Conservation (phyloP, 306 rosid species). For the Cicer chorassanicum region DNA sequence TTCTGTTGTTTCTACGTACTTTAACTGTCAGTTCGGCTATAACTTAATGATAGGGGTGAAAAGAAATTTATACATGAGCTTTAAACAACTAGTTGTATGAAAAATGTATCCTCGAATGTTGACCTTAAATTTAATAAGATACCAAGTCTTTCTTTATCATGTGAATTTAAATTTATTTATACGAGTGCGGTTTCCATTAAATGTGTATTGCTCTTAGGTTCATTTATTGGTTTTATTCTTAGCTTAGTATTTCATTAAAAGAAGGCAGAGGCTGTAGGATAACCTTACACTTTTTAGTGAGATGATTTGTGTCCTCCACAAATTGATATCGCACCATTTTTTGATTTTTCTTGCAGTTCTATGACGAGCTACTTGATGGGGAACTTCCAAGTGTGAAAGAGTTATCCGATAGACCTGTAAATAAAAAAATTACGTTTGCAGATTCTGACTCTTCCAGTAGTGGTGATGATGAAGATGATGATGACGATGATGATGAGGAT, state of each 20-base stretch:
- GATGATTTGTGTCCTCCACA: background rate
- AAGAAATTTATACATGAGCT: background rate
- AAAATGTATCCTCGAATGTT: background rate
- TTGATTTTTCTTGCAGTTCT: conserved; percentile 63
- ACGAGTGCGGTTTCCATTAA: background rate
- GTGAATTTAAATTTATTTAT: background rate
- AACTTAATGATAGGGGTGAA: background rate
- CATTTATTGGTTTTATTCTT: background rate
- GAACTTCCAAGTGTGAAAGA: conserved; percentile 51
- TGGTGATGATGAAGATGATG: conserved; percentile 49
- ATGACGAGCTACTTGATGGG: conserved; percentile 72
- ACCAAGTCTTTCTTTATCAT: background rate
- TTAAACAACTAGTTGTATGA: background rate
- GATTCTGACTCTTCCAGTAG: conserved; percentile 72
- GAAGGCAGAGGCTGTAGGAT: background rate
- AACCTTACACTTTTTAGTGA: background rate
- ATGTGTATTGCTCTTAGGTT: background rate
- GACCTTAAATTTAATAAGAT: background rate
- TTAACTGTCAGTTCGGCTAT: background rate
- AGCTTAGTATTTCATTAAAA: background rate
- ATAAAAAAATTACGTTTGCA: conserved; percentile 76
- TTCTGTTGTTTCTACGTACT: background rate
- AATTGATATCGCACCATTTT: background rate
- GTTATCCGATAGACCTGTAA: conserved; percentile 58
- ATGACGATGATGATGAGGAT: conserved; percentile 43